These are phyloP conservation scores for Clarkia xantiana DNA, from an alignment of 345 rosid species.

Conservation along the genomic window DNA sequence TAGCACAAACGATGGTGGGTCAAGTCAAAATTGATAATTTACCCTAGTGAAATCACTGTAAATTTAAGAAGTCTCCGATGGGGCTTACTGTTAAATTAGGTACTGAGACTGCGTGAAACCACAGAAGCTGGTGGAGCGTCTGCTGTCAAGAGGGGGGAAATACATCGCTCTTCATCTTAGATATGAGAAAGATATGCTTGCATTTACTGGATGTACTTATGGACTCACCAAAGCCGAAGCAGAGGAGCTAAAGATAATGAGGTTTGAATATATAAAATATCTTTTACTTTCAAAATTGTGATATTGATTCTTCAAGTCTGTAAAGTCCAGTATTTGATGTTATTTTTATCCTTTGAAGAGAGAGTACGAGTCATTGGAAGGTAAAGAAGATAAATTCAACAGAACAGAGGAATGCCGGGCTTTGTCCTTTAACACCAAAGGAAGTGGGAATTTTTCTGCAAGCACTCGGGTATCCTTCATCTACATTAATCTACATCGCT, in stretches of 20 bases:
- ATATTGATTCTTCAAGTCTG: neutral
- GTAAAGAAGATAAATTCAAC: constrained; percentile 79
- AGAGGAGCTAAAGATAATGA: constrained; percentile 63
- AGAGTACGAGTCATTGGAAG: constrained; percentile 84
- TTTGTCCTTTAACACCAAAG: constrained; percentile 85
- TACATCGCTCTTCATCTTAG: constrained; percentile 87
- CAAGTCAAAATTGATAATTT: constrained; percentile 7
- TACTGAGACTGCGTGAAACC: constrained; percentile 46
- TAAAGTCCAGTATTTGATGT: too few relatives aligned
- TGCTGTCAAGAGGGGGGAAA: constrained; percentile 55
- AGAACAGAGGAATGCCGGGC: constrained; percentile 65
- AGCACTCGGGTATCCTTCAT: constrained; percentile 72
- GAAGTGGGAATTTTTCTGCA: constrained; percentile 78
- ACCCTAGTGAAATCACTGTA: too few relatives aligned
- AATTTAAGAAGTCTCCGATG: too few relatives aligned
- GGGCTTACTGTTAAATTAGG: too few relatives aligned
- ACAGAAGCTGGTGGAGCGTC: constrained; percentile 96
- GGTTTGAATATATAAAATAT: constrained; percentile 21
- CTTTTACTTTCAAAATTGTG: neutral
- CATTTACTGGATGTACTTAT: constrained; percentile 87
- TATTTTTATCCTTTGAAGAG: constrained; percentile 25
- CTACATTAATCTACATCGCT: constrained; percentile 66
- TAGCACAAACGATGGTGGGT: constrained; percentile 5
- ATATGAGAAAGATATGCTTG: constrained; percentile 93
- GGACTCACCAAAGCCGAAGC: constrained; percentile 75